Evolutionary conservation across 106 monocot genomes (phyloP), one percentile per base, ranked within the genome.

Genomic region (Acorus calamus): DNA sequence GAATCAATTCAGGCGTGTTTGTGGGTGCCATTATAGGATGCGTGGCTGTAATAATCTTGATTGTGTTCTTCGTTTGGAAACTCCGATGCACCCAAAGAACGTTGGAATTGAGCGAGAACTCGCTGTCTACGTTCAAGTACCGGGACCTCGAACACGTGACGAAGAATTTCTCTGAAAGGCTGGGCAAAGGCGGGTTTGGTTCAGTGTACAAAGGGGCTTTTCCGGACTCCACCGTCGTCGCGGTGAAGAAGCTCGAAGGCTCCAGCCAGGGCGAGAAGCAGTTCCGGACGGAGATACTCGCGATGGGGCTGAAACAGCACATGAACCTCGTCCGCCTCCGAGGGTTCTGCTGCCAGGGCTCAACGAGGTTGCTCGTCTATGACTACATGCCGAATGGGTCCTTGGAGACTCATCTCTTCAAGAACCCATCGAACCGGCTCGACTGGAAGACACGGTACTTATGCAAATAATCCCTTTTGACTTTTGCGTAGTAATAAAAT

Each of bases 161-260:
- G 9, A 76, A 65, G 54, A 81, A 81, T 59, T 76, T 76, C 68
- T 72, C 72, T 0, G 71, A 64, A 14, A 64, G 54, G 57, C 43
- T 81, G 42, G 80, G 76, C 3, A 73, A 55, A 2, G 76, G 76
- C 9, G 76, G 80, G 6, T 81, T 76, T 42, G 80, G 76, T 6
- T 64, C 76, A 1, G 76, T 81, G 0, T 81, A 72, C 44, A 76
- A 72, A 65, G 80, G 80, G 11, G 53, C 7, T 6, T 60, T 81
- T 13, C 50, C 68, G 0, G 50, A 76, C 11, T 81, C 72, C 10
- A 61, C 64, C 4, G 42, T 11, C 2, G 63, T 76, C 0, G 76
- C 80, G 0, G 80, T 76, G 14, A 81, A 81, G 63, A 72, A 68
- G 47, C 67, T 81, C 2, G 68, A 76, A 69, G 71, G 71, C 2